Evolutionary conservation across 345 rosid genomes (phyloP), one percentile per base, ranked within the genome.

Genomic region (Kernera saxatilis): DNA sequence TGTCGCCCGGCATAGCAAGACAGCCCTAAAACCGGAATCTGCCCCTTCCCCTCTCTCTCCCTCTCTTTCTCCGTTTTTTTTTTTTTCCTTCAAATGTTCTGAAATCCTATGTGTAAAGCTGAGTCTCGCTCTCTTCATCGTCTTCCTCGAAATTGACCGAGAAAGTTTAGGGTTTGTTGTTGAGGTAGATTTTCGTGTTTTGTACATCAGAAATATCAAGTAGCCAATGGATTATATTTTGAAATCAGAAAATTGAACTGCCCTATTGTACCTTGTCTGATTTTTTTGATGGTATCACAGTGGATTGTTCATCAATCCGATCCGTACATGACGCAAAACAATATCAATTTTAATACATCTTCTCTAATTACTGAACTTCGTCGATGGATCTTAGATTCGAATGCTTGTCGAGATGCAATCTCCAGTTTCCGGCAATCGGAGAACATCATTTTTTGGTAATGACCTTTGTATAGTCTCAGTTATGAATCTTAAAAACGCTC

Each of bases 91-190:
- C 4, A 40, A 61, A 52, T 46, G 56, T 64, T 39, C 41, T 56
- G 5, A 7, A 53, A 44, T 37, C 58, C 22, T 69, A 64, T 75
- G 44, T 75, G 78, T 75, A 68, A 61, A 75, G 78, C 64, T 51
- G 62, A 67, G 62, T 58, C 77, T 54, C 45, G 49, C 60, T 74
- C 77, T 57, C 63, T 59, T 50, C 63, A n/a, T 67, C 69, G 52
- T 74, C 78, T 41, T 68, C 74, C 49, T 75, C 69, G 18, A 57
- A 19, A 67, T 58, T 53, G 48, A 67, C 29, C 21, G 68, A 74
- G 69, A 43, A 52, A 52, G 15, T 40, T 25, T 43, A 67, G 77
- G 60, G 77, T 67, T 49, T 49, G 51, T 49, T 58, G 40, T n/a
- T 33, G 67, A 57, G 60, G 60, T 73, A 46, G 60, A 46, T 65